Conservation (phyloP, 192 early-diverging fungal species). For the Backusella circina region DNA sequence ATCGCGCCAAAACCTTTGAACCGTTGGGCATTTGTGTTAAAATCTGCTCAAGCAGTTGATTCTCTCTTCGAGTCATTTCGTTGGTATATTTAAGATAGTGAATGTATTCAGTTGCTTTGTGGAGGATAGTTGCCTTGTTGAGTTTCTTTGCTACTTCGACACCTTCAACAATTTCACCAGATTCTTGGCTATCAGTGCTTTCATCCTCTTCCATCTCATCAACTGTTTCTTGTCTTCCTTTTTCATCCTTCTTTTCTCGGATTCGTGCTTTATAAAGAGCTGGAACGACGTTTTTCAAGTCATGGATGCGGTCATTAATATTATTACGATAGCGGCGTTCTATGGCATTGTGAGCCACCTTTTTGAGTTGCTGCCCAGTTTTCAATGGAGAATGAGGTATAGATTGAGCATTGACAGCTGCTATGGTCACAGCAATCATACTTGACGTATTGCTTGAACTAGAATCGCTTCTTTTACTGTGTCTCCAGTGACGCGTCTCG, state of each 20-base stretch:
- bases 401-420: background rate
- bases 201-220: constrained; percentile 40
- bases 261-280: constrained; percentile 60
- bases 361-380: constrained; percentile 56
- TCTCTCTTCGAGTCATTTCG: constrained; percentile 37
- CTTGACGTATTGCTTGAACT: background rate
- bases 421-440: background rate
- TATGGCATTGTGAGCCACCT: constrained; percentile 92
- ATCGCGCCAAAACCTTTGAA: constrained; percentile 23
- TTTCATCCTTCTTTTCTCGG: constrained; percentile 37
- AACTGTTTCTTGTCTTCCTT: constrained; percentile 38
- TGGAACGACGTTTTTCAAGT: constrained; percentile 81
- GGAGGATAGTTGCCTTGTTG: constrained; percentile 92
- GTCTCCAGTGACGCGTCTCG: background rate
- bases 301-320: constrained; percentile 90
- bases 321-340: constrained; percentile 94
- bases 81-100: constrained; percentile 46
- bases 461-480: background rate
- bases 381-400: background rate
- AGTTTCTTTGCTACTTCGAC: constrained; percentile 81
- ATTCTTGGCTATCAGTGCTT: constrained; percentile 24
- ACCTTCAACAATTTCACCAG: constrained; percentile 63
- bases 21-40: constrained; percentile 44
- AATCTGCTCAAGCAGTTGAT: constrained; percentile 37
- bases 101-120: constrained; percentile 93